Percentiles rank a stretch among this genome's conserved stretches.
phyloP scores from a whole-genome alignment of 1,139 yeast genomes.

The Diutina ranongensis region DNA sequence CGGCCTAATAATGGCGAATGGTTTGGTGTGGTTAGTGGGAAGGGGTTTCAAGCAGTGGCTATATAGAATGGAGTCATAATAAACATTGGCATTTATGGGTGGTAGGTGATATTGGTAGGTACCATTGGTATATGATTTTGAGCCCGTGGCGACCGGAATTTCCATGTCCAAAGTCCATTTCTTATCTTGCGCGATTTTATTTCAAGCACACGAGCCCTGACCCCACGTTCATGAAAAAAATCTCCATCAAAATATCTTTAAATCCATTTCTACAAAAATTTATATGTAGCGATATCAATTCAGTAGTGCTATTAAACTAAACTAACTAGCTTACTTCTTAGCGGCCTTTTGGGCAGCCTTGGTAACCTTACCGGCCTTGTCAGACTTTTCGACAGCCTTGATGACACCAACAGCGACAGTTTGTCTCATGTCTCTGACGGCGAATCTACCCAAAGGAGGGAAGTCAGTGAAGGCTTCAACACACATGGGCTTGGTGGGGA shows the following conservation, averaged over 20 bases:
- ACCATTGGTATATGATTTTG: too few relatives aligned
- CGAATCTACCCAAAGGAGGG: conserved; percentile 99
- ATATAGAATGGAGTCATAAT: too few relatives aligned
- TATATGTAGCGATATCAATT: conserved; percentile 1
- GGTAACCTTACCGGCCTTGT: conserved; percentile 97
- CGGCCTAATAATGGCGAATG: conserved; percentile 52
- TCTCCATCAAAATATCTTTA: too few relatives aligned
- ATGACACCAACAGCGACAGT: conserved; percentile 99
- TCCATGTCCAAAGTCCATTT: too few relatives aligned
- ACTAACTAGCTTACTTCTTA: conserved; percentile 61
- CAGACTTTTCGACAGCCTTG: conserved; percentile 95
- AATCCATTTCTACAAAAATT: too few relatives aligned
- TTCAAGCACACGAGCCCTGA: too few relatives aligned
- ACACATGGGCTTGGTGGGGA: conserved; percentile 95
- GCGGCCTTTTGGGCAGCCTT: conserved; percentile 99
- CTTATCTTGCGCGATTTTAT: too few relatives aligned
- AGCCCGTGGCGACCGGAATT: too few relatives aligned
- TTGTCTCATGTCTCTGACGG: conserved; percentile 99
- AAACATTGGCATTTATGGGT: too few relatives aligned
- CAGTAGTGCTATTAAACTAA: conserved; percentile 4
- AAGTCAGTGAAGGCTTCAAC: conserved; percentile 94
- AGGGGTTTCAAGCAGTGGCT: conserved; percentile 62
- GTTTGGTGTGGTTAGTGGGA: conserved; percentile 75
- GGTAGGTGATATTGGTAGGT: too few relatives aligned
- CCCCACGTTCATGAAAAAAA: too few relatives aligned